These are phyloP conservation scores for Candida xyloterini DNA, from an alignment of 805 yeast species.

Conservation along the genomic window DNA sequence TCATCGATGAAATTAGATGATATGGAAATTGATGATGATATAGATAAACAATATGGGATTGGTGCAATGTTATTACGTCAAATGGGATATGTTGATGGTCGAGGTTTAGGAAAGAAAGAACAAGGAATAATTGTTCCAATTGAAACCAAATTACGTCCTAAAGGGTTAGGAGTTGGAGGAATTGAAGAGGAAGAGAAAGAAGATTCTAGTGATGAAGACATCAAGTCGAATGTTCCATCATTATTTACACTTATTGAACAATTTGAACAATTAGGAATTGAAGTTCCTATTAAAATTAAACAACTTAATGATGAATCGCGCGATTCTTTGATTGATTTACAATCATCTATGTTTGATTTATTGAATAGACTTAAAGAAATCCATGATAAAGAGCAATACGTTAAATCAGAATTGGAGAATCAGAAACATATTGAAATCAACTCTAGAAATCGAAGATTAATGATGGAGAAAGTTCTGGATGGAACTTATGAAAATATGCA, in stretches of 20 bases:
- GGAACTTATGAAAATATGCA: conserved; percentile 1
- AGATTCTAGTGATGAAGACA: conserved; percentile 27
- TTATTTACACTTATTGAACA: conserved; percentile 35
- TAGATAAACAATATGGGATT: conserved; percentile 57
- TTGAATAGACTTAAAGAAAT: conserved; percentile 10
- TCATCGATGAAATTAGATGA: not conserved
- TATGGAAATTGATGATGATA: not conserved
- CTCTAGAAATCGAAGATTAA: not conserved
- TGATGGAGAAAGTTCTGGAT: conserved; percentile 4
- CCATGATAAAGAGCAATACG: conserved; percentile 12
- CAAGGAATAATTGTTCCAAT: conserved; percentile 82
- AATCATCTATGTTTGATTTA: conserved; percentile 19
- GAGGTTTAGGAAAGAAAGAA: conserved; percentile 74
- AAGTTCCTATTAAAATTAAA: conserved; percentile 38
- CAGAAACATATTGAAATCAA: conserved; percentile 1
- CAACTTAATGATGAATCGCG: conserved; percentile 30
- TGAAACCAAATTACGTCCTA: conserved; percentile 62
- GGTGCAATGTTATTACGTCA: conserved; percentile 75
- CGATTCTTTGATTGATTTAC: conserved; percentile 11
- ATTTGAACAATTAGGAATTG: conserved; percentile 34
- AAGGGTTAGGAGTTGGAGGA: conserved; percentile 75
- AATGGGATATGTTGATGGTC: conserved; percentile 87
- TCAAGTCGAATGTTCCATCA: not conserved
- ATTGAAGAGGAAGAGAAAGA: conserved; percentile 34
- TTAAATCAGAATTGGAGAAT: conserved; percentile 16